A percentile compares a stretch with the other conserved stretches of the same genome.
Conservation (phyloP, 495 filamentous ascomycete species). For the Daldinia vernicosa region DNA sequence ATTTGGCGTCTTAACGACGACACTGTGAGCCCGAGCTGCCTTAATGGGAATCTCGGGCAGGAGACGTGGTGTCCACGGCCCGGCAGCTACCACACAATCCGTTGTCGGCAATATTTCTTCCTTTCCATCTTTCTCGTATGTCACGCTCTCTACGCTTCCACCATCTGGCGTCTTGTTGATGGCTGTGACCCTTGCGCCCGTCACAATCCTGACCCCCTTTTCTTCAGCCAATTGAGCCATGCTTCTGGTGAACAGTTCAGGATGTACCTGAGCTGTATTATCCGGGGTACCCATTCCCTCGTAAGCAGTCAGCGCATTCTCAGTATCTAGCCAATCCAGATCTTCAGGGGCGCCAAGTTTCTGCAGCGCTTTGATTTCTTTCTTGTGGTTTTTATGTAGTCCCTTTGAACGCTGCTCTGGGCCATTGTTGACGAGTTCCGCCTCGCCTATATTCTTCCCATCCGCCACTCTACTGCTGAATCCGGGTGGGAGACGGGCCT, state of each 20-base stretch:
- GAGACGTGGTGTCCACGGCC: slow-evolving; percentile 80
- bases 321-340: slow-evolving; percentile 76
- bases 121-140: slow-evolving; percentile 63
- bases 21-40: slow-evolving; percentile 81
- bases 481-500: slow-evolving; percentile 48
- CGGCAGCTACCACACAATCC: slow-evolving; percentile 70
- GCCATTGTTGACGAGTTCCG: neutral
- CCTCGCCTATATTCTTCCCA: slow-evolving; percentile 39
- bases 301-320: slow-evolving; percentile 66
- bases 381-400: slow-evolving; percentile 44
- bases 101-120: slow-evolving; percentile 61
- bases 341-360: slow-evolving; percentile 64
- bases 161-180: slow-evolving; percentile 38
- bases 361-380: slow-evolving; percentile 25
- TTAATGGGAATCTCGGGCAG: slow-evolving; percentile 77
- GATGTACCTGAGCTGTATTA: slow-evolving; percentile 85
- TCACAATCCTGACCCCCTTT: slow-evolving; percentile 71
- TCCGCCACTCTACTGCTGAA: neutral
- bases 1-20: slow-evolving; percentile 68
- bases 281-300: slow-evolving; percentile 72
- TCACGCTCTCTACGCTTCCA: slow-evolving; percentile 40
- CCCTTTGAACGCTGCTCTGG: slow-evolving; percentile 28
- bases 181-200: slow-evolving; percentile 57
- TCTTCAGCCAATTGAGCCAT: slow-evolving; percentile 81
- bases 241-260: slow-evolving; percentile 81